Conservation (phyloP, 257 asterid species). For the Osmanthus fragrans region DNA sequence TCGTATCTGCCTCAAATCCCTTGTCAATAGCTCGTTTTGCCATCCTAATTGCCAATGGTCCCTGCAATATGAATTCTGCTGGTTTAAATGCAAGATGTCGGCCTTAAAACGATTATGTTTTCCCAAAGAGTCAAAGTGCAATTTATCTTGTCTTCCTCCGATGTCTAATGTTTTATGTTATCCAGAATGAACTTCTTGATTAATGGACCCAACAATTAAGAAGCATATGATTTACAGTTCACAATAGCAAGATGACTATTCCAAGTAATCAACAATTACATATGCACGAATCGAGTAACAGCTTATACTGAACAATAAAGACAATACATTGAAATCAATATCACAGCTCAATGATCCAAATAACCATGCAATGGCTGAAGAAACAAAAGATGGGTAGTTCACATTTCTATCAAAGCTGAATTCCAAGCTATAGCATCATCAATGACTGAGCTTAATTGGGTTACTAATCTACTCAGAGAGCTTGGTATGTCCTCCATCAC, state of each 20-base stretch:
- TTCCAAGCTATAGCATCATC: neutral
- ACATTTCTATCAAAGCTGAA: neutral
- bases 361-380: neutral
- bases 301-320: neutral
- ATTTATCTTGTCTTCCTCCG: neutral
- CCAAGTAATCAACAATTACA: neutral
- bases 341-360: neutral
- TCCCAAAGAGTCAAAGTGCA: neutral
- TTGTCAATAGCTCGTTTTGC: slow-evolving; percentile 82
- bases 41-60: slow-evolving; percentile 87
- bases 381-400: neutral
- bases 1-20: slow-evolving; percentile 60
- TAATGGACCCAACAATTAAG: neutral
- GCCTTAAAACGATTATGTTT: neutral
- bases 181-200: too few species aligned
- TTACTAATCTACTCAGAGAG: too few species aligned
- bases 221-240: neutral
- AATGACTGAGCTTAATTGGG: too few species aligned
- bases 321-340: neutral
- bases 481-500: too few species aligned
- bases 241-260: neutral
- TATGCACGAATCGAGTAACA: neutral
- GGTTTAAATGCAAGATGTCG: neutral
- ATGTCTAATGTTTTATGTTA: neutral
- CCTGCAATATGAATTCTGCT: slow-evolving; percentile 41